phyloP scores from a whole-genome alignment of 148 eudicot genomes.

The Persicaria maculosa region DNA sequence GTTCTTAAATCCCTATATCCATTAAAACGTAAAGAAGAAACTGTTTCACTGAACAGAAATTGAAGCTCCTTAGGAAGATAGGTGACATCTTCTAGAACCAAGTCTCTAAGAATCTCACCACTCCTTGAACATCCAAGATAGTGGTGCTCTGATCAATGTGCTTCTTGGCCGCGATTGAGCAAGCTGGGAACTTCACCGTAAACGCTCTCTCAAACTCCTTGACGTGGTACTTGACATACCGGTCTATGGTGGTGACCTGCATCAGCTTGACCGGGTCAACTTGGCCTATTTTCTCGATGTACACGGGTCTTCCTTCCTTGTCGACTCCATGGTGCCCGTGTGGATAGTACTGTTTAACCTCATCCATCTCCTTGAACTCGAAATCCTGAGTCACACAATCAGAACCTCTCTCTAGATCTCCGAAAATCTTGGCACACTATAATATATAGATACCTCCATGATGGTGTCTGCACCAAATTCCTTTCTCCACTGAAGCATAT shows the following conservation, averaged over 20 bases:
- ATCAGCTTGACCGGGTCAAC: conserved; percentile 84
- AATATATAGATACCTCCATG: conserved; percentile 27
- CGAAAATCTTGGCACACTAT: neutral
- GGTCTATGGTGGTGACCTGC: conserved; percentile 91
- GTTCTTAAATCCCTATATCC: conserved; percentile 65
- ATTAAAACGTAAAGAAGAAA: neutral
- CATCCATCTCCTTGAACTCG: conserved; percentile 71
- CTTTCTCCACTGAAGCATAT: conserved; percentile 65
- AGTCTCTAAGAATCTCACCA: conserved; percentile 41
- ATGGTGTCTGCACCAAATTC: conserved; percentile 56
- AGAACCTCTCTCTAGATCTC: neutral
- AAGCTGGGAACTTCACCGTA: conserved; percentile 75
- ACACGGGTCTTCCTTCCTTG: conserved; percentile 84
- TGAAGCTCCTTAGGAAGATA: too few species aligned
- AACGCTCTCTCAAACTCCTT: conserved; percentile 82
- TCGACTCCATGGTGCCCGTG: conserved; percentile 98
- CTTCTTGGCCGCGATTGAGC: conserved; percentile 79
- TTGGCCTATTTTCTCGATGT: conserved; percentile 82
- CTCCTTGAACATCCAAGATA: conserved; percentile 94
- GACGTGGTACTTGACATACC: conserved; percentile 82
- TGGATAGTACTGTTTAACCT: conserved; percentile 81
- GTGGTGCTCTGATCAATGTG: conserved; percentile 95
- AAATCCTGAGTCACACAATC: conserved; percentile 45
- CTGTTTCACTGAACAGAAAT: neutral
- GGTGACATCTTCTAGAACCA: neutral